Percentiles rank a stretch among this genome's conserved stretches.
These are phyloP conservation scores for Trichoderma cornu-damae DNA, from an alignment of 2,329 filamentous ascomycete genomes.

Conservation along the genomic window DNA sequence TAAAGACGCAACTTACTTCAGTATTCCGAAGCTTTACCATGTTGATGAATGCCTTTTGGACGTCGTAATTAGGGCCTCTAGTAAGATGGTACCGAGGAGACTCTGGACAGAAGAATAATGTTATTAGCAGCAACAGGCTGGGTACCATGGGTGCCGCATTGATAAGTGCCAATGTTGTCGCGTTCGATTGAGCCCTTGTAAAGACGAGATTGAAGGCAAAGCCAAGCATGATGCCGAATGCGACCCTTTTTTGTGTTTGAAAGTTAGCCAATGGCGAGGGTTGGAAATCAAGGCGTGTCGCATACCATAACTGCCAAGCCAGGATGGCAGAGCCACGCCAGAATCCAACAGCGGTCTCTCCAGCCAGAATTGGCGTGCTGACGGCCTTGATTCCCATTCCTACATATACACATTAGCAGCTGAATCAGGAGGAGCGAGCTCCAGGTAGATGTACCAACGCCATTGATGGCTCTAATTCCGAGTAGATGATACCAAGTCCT, in stretches of 20 bases:
- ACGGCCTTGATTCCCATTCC: constrained; percentile 48
- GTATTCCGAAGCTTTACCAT: constrained; percentile 36
- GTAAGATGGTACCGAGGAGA: constrained; percentile 40
- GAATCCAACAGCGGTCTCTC: constrained; percentile 43
- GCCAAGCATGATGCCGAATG: constrained; percentile 35
- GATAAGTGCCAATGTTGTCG: constrained; percentile 30
- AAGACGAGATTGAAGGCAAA: constrained; percentile 37
- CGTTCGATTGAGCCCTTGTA: constrained; percentile 21
- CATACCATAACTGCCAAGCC: constrained; percentile 43
- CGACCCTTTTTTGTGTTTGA: constrained; percentile 25
- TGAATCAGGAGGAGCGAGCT: constrained; percentile 14
- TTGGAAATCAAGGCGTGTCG: neutral
- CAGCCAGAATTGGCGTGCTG: constrained; percentile 43
- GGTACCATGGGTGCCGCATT: constrained; percentile 38
- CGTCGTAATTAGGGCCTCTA: constrained; percentile 35
- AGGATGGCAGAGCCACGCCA: constrained; percentile 46
- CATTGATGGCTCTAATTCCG: constrained; percentile 35
- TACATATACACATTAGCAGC: constrained; percentile 14
- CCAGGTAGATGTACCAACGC: constrained; percentile 31
- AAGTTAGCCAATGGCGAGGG: constrained; percentile 15
- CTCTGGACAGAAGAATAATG: constrained; percentile 38
- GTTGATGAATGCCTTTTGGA: constrained; percentile 34
- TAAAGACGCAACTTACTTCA: constrained; percentile 22
- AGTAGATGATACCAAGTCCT: constrained; percentile 32
- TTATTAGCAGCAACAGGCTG: constrained; percentile 31